A percentile compares a stretch with the other conserved stretches of the same genome.
Evolutionary conservation across 1,139 yeast genomes (phyloP).

Genomic region (Kodamaea plutei): DNA sequence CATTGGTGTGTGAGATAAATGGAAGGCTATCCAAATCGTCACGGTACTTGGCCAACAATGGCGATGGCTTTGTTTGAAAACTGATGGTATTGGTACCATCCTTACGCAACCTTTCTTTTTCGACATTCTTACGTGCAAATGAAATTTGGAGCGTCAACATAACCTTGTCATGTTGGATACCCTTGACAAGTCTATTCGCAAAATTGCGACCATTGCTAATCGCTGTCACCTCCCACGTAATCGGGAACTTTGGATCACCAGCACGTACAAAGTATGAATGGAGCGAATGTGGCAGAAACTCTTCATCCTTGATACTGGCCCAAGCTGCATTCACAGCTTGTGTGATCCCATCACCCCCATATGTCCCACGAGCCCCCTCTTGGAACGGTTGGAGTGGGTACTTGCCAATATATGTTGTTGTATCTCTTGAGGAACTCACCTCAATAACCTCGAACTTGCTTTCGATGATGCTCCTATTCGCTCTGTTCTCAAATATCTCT

Average conservation of each 20-base stretch:
- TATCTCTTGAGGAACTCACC: conserved; percentile 7
- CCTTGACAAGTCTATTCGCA: conserved; percentile 32
- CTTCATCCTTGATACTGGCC: conserved; percentile 27
- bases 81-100: conserved; percentile 23
- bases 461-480: conserved; percentile 12
- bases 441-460: conserved; percentile 18
- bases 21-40: conserved; percentile 25
- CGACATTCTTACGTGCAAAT: conserved; percentile 29
- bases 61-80: conserved; percentile 30
- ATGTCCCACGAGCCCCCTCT: conserved; percentile 33
- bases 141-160: conserved; percentile 31
- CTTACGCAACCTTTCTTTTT: conserved; percentile 14
- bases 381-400: conserved; percentile 34
- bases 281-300: conserved; percentile 36
- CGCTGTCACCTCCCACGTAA: conserved; percentile 33
- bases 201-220: conserved; percentile 34
- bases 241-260: conserved; percentile 26
- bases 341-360: conserved; percentile 39
- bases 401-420: conserved; percentile 22
- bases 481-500: background rate
- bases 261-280: conserved; percentile 41
- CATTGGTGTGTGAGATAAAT: conserved; percentile 29
- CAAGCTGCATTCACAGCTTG: conserved; percentile 39
- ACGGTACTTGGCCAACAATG: conserved; percentile 29
- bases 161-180: conserved; percentile 30